phyloP scores from a whole-genome alignment of 1,284 basidiomycete species.

The Tausonia pullulans region DNA sequence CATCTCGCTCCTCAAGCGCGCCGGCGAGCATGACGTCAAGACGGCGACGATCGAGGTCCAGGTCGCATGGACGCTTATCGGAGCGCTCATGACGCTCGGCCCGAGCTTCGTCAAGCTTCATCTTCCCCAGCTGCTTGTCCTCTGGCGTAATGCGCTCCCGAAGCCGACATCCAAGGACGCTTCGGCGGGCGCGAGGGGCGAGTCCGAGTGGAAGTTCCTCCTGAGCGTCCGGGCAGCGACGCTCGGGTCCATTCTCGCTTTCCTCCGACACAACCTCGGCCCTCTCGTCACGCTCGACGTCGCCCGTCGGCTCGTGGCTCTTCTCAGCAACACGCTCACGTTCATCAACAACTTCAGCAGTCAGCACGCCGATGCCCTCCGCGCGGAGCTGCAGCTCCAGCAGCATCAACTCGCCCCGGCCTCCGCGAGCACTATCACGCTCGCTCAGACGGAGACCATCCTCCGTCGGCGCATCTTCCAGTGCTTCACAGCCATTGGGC shows the following conservation, averaged over 20 bases:
- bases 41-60: constrained; percentile 78
- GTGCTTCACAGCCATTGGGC: constrained; percentile 74
- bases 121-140: constrained; percentile 78
- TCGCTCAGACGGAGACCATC: constrained; percentile 70
- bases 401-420: constrained; percentile 14
- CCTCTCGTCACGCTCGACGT: constrained; percentile 81
- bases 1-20: constrained; percentile 76
- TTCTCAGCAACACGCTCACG: constrained; percentile 79
- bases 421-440: constrained; percentile 20
- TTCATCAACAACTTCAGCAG: constrained; percentile 57
- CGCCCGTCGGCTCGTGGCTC: constrained; percentile 69
- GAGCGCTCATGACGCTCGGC: constrained; percentile 81
- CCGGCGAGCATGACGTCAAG: constrained; percentile 78
- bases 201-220: constrained; percentile 82
- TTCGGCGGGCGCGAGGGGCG: constrained; percentile 50
- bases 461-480: constrained; percentile 77
- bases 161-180: constrained; percentile 85
- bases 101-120: constrained; percentile 88
- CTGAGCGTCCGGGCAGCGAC: constrained; percentile 85
- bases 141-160: constrained; percentile 94
- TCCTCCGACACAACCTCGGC: constrained; percentile 66
- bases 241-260: constrained; percentile 75
- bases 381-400: constrained; percentile 24
- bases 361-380: constrained; percentile 34
- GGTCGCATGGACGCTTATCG: constrained; percentile 87